phyloP scores from a whole-genome alignment of 2,329 filamentous ascomycete species.

The Neophaeococcomyces aloes region DNA sequence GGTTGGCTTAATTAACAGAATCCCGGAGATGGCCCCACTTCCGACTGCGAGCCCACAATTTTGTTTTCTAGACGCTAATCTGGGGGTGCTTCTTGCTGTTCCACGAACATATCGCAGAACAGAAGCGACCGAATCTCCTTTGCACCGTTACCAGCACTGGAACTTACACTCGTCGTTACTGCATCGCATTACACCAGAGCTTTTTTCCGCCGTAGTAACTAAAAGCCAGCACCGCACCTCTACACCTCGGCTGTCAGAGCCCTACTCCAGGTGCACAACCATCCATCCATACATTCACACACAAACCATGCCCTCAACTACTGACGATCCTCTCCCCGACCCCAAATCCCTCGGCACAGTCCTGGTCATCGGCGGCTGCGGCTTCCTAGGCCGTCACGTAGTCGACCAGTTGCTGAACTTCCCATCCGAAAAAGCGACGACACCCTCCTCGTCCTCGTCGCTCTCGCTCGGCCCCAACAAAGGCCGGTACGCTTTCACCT shows the following conservation, averaged over 20 bases:
- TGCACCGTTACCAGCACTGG: no score
- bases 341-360: slow-evolving; percentile 52
- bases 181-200: no score
- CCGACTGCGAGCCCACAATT: neutral
- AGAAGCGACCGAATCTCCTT: no score
- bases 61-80: neutral
- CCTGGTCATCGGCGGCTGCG: slow-evolving; percentile 71
- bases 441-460: slow-evolving; percentile 20
- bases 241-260: neutral
- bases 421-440: slow-evolving; percentile 32
- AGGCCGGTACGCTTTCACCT: slow-evolving; percentile 24
- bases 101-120: no score
- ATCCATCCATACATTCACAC: neutral
- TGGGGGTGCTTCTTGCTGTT: neutral
- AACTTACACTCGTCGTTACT: no score
- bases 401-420: slow-evolving; percentile 60
- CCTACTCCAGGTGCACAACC: neutral
- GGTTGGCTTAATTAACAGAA: no score
- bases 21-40: slow-evolving; percentile 6
- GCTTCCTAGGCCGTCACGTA: slow-evolving; percentile 74
- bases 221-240: neutral
- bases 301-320: neutral
- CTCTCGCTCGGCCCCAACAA: slow-evolving; percentile 1
- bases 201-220: no score
- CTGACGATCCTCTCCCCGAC: slow-evolving; percentile 9